Conservation (phyloP, 1,284 basidiomycete species). For the Trametes versicolor region DNA sequence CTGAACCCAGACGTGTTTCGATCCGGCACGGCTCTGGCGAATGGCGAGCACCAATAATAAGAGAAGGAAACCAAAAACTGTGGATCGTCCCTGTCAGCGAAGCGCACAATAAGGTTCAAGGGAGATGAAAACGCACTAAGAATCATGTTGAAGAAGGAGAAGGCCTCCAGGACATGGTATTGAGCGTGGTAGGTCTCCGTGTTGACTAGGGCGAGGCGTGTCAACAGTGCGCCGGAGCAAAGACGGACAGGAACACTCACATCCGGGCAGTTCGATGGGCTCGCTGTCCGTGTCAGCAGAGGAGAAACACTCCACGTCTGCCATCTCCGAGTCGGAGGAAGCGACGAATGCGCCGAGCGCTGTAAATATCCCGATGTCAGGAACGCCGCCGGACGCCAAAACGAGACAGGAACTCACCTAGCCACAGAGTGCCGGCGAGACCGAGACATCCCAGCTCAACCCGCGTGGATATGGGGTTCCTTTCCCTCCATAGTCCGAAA, state of each 20-base stretch:
- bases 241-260: conserved; percentile 53
- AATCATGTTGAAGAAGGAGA: conserved; percentile 78
- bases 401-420: conserved; percentile 58
- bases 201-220: conserved; percentile 53
- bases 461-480: conserved; percentile 82
- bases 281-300: conserved; percentile 58
- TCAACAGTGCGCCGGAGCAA: conserved; percentile 10
- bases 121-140: conserved; percentile 58
- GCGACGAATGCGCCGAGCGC: conserved; percentile 77
- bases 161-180: conserved; percentile 80
- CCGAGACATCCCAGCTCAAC: conserved; percentile 77
- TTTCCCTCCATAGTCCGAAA: conserved; percentile 67
- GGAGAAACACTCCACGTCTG: conserved; percentile 83
- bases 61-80: conserved; percentile 71
- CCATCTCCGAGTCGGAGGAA: conserved; percentile 76
- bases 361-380: conserved; percentile 44
- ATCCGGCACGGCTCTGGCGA: conserved; percentile 69
- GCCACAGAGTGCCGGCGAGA: conserved; percentile 79
- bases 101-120: conserved; percentile 25
- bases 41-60: conserved; percentile 71
- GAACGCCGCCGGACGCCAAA: conserved; percentile 20
- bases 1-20: conserved; percentile 76
- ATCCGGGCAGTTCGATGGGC: conserved; percentile 64
- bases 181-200: conserved; percentile 83
- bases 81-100: conserved; percentile 32